Evolutionary conservation across 1,284 basidiomycete species (phyloP), one percentile per base, ranked within the genome.

Genomic region (Cutaneotrichosporon cutaneum): DNA sequence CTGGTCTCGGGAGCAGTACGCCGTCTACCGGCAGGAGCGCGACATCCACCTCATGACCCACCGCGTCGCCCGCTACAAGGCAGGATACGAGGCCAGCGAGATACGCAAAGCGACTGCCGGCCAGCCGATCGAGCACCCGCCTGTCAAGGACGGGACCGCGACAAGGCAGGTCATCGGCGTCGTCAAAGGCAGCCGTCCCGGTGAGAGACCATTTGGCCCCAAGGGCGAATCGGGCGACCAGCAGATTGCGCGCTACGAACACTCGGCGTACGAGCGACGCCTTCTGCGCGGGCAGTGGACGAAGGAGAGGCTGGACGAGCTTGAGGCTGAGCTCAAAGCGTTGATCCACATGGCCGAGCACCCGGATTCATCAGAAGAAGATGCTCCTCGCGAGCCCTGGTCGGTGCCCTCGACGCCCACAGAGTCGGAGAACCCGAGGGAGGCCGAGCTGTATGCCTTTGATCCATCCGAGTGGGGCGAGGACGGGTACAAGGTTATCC

Each of bases 1-100:
- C 6, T 71, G 70, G 69, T 60, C 69, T 0, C 42, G 66, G n/a
- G 59, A 60, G 8, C 67, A 72, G 22, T 71, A 71, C 44, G 62
- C 52, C 18, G 58, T 69, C 2, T 70, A 68, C 52, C 67, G 65
- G 32, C 60, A 65, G 42, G 69, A 65, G 22, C 54, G 68, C 10
- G 54, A 54, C 24, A 39, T 47, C 21, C 58, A 47, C 18, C 51
- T 59, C 18, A 52, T 52, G 6, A 54, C 42, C 2, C 51, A 36
- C 3, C 51, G 58, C 3, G 50, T 59, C 5, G 32, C 32, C 16
- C 58, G 58, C 3, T 59, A 59, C 32, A 39, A 27, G 21, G 36
- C 32, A 6, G 58, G 51, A 3, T 39, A 32, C 2, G 32, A 53
- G 3, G 58, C 58, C 13, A 53, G 50, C 22, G 30, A 47, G 42